Base-by-base conservation (phyloP, 2,329 filamentous ascomycete species). In the Pseudocercospora fijiensis region DNA sequence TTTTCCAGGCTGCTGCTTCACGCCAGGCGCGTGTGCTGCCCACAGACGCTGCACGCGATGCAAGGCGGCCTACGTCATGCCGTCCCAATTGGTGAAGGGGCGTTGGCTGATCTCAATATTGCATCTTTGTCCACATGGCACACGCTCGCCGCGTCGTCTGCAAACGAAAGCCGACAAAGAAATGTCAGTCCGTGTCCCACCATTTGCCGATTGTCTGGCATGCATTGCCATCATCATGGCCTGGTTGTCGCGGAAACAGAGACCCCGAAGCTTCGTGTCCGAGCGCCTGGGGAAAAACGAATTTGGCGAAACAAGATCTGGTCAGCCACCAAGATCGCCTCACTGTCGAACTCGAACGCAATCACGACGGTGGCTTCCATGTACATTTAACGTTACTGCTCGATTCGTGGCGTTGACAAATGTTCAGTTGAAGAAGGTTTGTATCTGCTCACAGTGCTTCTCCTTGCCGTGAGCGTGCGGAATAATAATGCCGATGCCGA, bases 71-170 rank as follows among this genome's bases (percentile, higher is more conserved):
- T 3, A 57, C 55, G 55, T 57, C 55, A 57, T 57, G 2, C 30
- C 20, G 10, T 22, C 49, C 49, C 49, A 24, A 53, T 53, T 28
- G 24, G 49, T 53, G 20, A 16, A 33, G 20, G 22, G 28, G 45
- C 58, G 57, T 47, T 59, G 58, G 57, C 28, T 59, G 58, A 60
- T 60, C 58, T 20, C 58, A 60, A 60, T 60, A 52, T 52, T 33
- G 58, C 16, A 24, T 53, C 53, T 43, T 22, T 37, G 53, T 43
- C 24, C 53, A 37, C 5, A 51, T n/a, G 47, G 33, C 33, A 37
- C 33, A 37, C 16, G 5, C n/a, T n/a, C n/a, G 9, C 33, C 13
- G n/a, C 2, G 33, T 37, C 33, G 16, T 13, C 33, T 41, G 37
- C 37, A 41, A 18, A 18, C 37, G 37, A 18, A 41, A 41, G 37